Conservation (phyloP, 2,329 filamentous ascomycete species). For the Volutella citrinella region DNA sequence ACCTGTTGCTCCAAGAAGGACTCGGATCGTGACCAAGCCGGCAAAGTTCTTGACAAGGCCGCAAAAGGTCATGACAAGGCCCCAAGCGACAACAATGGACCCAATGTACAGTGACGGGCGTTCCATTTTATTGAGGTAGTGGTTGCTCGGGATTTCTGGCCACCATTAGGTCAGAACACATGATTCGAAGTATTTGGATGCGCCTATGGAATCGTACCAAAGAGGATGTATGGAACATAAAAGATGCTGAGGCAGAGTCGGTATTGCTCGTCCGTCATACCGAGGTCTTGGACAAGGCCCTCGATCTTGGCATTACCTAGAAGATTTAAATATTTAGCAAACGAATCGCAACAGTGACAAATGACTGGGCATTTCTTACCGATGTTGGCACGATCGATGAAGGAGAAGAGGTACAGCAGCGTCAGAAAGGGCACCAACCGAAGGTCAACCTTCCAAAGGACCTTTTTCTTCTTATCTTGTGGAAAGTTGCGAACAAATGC, state of each 20-base stretch:
- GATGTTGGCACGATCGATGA: constrained; percentile 30
- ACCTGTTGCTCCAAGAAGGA: constrained; percentile 37
- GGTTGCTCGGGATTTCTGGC: constrained; percentile 35
- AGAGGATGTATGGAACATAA: constrained; percentile 50
- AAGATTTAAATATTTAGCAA: no score
- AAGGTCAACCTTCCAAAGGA: constrained; percentile 29
- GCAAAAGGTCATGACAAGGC: constrained; percentile 35
- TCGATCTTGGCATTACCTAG: constrained; percentile 48
- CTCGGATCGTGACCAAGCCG: constrained; percentile 37
- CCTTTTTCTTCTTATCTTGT: constrained; percentile 25
- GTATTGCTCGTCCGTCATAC: constrained; percentile 54
- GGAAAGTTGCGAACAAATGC: constrained; percentile 30
- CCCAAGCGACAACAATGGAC: constrained; percentile 32
- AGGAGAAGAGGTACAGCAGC: constrained; percentile 36
- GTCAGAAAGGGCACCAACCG: constrained; percentile 28
- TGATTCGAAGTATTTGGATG: no score
- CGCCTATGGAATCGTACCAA: neutral
- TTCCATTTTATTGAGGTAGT: constrained; percentile 33
- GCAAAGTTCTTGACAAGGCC: constrained; percentile 36
- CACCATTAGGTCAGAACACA: no score
- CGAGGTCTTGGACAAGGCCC: constrained; percentile 28
- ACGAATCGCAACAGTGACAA: no score
- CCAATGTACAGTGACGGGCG: constrained; percentile 41
- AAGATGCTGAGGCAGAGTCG: constrained; percentile 27
- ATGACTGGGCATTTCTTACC: no score